Conservation (phyloP, 2,329 filamentous ascomycete species). For the Aspergillus bombycis region DNA sequence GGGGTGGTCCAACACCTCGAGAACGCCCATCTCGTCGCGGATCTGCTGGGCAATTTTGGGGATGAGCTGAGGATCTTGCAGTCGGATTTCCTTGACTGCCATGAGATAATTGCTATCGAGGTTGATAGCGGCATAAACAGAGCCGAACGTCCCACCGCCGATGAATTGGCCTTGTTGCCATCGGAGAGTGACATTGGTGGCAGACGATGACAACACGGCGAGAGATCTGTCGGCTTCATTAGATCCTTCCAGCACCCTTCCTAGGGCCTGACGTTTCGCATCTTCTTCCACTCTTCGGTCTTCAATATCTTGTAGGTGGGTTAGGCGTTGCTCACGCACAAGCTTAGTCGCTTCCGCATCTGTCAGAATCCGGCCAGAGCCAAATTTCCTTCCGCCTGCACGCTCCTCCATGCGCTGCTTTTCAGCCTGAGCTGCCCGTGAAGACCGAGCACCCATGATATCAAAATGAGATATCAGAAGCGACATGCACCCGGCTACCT, state of each 20-base stretch:
- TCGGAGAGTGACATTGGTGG: conserved; percentile 90
- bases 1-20: conserved; percentile 93
- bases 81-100: conserved; percentile 97
- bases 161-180: conserved; percentile 99
- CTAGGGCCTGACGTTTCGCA: conserved; percentile 82
- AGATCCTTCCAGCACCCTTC: conserved; percentile 87
- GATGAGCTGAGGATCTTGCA: conserved; percentile 95
- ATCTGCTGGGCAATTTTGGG: conserved; percentile 93
- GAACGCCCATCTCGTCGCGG: conserved; percentile 92
- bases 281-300: conserved; percentile 76
- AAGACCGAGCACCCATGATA: conserved; percentile 96
- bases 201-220: conserved; percentile 88
- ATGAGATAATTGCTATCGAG: conserved; percentile 93
- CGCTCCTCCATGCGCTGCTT: conserved; percentile 83
- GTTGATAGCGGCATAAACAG: conserved; percentile 96
- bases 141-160: conserved; percentile 94
- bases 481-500: conserved; percentile 97
- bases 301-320: conserved; percentile 75
- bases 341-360: conserved; percentile 82
- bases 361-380: conserved; percentile 72
- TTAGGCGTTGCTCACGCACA: conserved; percentile 74
- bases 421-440: conserved; percentile 89
- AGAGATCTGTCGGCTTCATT: conserved; percentile 96
- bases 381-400: conserved; percentile 74
- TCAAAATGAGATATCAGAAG: conserved; percentile 97